Evolutionary conservation across 495 filamentous ascomycete species (phyloP).

Genomic region (Clavariopsis aquatica): DNA sequence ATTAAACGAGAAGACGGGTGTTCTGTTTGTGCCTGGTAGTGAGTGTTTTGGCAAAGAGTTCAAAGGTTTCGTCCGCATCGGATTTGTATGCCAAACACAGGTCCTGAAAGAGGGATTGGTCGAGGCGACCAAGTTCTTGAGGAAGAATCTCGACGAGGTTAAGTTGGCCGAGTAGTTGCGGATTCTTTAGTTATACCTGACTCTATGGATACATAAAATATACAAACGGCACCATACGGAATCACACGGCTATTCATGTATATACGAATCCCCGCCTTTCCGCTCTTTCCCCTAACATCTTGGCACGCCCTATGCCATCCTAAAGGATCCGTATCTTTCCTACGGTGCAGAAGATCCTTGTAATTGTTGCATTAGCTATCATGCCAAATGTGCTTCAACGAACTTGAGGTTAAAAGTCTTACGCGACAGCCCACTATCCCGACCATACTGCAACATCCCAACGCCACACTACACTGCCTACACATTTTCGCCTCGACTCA

Average conservation of each 20-base stretch:
- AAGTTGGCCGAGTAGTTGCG: slow-evolving; percentile 24
- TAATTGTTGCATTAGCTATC: too few species aligned
- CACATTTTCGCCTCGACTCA: background rate
- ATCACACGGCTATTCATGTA: too few species aligned
- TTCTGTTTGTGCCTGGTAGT: slow-evolving; percentile 78
- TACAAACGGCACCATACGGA: background rate
- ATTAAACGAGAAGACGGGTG: slow-evolving; percentile 67
- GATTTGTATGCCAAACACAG: slow-evolving; percentile 72
- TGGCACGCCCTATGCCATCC: too few species aligned
- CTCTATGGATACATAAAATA: background rate
- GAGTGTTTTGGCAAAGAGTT: slow-evolving; percentile 79
- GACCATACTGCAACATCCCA: background rate
- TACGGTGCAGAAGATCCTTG: too few species aligned
- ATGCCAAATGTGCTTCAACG: too few species aligned
- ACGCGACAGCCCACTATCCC: too few species aligned
- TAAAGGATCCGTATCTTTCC: too few species aligned
- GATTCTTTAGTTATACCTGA: background rate
- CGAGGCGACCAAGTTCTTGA: slow-evolving; percentile 63
- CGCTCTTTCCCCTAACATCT: too few species aligned
- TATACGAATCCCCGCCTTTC: too few species aligned
- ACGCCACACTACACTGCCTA: too few species aligned
- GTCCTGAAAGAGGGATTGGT: slow-evolving; percentile 69
- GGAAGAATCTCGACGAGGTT: slow-evolving; percentile 58
- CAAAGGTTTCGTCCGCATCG: slow-evolving; percentile 75
- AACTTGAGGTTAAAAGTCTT: too few species aligned